Percentiles rank a stretch among this genome's conserved stretches.
phyloP scores from a whole-genome alignment of 768 basidiomycete genomes.

The Rhodotorula graminis region DNA sequence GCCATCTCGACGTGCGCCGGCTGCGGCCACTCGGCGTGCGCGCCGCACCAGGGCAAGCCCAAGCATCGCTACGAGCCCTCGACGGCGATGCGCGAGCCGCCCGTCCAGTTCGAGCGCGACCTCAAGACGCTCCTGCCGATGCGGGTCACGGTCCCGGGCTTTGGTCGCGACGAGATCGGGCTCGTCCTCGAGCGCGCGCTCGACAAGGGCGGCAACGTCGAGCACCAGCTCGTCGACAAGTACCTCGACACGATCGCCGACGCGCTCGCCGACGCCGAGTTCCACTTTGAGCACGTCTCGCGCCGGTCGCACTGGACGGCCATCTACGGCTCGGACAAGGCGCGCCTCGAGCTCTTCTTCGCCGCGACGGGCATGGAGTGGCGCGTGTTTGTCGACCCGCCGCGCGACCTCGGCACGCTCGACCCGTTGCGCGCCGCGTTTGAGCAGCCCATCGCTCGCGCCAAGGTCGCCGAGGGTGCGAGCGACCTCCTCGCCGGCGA shows the following conservation, averaged over 20 bases:
- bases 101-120: constrained; percentile 66
- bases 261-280: constrained; percentile 44
- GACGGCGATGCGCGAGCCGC: constrained; percentile 56
- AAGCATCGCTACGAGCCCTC: constrained; percentile 65
- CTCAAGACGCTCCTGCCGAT: constrained; percentile 80
- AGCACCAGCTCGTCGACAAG: background rate
- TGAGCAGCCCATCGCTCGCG: constrained; percentile 68
- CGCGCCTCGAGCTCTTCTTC: constrained; percentile 68
- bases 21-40: constrained; percentile 74
- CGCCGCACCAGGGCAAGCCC: constrained; percentile 81
- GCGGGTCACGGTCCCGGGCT: constrained; percentile 57
- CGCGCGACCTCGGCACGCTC: constrained; percentile 57
- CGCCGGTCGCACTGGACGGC: constrained; percentile 84
- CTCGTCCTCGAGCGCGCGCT: constrained; percentile 3
- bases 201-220: constrained; percentile 13
- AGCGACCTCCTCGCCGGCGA: constrained; percentile 53
- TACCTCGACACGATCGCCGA: constrained; percentile 39
- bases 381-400: constrained; percentile 63
- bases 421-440: constrained; percentile 71
- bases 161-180: constrained; percentile 44
- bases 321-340: constrained; percentile 66
- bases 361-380: constrained; percentile 75
- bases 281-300: constrained; percentile 78
- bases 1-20: constrained; percentile 65
- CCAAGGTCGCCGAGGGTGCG: constrained; percentile 48